Evolutionary conservation across 2,329 filamentous ascomycete species (phyloP).

Genomic region (Hirsutella minnesotensis): DNA sequence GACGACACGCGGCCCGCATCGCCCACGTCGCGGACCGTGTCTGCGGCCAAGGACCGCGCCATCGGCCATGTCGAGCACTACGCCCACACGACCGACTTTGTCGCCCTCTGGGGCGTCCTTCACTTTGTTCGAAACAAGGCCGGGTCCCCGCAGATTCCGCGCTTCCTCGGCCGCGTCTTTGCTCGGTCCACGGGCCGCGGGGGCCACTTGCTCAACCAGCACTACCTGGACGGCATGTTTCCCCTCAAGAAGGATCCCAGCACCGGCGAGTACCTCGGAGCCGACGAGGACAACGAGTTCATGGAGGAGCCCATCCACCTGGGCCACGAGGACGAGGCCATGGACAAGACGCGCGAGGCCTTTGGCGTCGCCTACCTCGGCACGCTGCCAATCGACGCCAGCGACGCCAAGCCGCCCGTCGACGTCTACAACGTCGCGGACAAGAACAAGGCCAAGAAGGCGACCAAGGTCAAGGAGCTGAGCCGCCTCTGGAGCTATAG

Average conservation of each 20-base stretch:
- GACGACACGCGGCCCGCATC: conserved; percentile 10
- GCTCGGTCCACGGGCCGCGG: conserved; percentile 35
- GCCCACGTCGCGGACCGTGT: conserved; percentile 23
- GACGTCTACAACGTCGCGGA: conserved; percentile 23
- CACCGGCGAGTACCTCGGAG: conserved; percentile 28
- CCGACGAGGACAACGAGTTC: conserved; percentile 41
- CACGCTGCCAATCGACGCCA: conserved; percentile 22
- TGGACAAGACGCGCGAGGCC: conserved; percentile 31
- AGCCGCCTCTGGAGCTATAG: conserved; percentile 52
- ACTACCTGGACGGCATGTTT: conserved; percentile 52
- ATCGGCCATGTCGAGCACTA: conserved; percentile 73
- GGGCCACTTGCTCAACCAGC: conserved; percentile 48
- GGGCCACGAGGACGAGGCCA: conserved; percentile 30
- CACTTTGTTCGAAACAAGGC: conserved; percentile 44
- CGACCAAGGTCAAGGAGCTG: conserved; percentile 45
- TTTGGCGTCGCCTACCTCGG: conserved; percentile 36
- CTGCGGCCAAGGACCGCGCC: conserved; percentile 31
- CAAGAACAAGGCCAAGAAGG: conserved; percentile 14
- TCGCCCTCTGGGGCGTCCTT: conserved; percentile 62
- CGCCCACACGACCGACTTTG: conserved; percentile 61
- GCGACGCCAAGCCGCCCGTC: conserved; percentile 16
- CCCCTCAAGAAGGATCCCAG: conserved; percentile 31
- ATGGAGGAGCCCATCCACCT: conserved; percentile 46
- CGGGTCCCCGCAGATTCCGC: conserved; percentile 34
- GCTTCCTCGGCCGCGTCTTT: conserved; percentile 53